Percentiles rank a stretch among this genome's conserved stretches.
Evolutionary conservation across 768 basidiomycete species (phyloP).

Genomic region (Coprinopsis strossmayeri): DNA sequence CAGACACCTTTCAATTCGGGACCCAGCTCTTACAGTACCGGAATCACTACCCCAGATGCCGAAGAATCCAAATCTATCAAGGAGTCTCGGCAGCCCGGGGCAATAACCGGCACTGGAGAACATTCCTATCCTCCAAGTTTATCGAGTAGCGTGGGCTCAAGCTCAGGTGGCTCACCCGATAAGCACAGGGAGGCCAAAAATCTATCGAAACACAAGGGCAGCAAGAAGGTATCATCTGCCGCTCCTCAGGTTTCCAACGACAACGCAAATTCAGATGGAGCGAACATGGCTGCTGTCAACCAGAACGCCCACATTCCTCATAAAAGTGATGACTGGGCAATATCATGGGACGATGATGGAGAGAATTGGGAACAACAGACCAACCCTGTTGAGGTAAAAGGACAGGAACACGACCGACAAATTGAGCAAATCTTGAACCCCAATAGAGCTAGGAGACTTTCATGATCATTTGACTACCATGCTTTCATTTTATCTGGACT

Average conservation of each 20-base stretch:
- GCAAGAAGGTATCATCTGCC: constrained; percentile 25
- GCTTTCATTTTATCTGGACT: neutral
- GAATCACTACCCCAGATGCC: constrained; percentile 27
- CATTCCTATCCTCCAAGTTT: constrained; percentile 63
- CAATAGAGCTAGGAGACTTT: neutral
- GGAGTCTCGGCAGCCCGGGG: too few relatives aligned
- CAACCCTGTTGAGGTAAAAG: neutral
- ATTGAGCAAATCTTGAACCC: neutral
- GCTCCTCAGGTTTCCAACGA: constrained; percentile 26
- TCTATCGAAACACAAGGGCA: constrained; percentile 28
- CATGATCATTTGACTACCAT: neutral
- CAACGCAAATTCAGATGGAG: neutral
- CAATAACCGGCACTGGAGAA: too few relatives aligned
- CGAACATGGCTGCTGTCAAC: constrained; percentile 27
- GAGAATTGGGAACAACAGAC: neutral
- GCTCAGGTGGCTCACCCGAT: constrained; percentile 15
- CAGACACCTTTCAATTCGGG: constrained; percentile 23
- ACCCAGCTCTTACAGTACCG: constrained; percentile 12
- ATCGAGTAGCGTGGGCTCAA: constrained; percentile 33
- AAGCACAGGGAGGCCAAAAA: constrained; percentile 26
- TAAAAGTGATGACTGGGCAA: constrained; percentile 3
- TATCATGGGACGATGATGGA: constrained; percentile 6
- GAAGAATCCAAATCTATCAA: constrained; percentile 25
- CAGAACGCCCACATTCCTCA: constrained; percentile 16
- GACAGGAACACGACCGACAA: constrained; percentile 1